Conservation (phyloP, 306 rosid species). For the Cicer arietinum region DNA sequence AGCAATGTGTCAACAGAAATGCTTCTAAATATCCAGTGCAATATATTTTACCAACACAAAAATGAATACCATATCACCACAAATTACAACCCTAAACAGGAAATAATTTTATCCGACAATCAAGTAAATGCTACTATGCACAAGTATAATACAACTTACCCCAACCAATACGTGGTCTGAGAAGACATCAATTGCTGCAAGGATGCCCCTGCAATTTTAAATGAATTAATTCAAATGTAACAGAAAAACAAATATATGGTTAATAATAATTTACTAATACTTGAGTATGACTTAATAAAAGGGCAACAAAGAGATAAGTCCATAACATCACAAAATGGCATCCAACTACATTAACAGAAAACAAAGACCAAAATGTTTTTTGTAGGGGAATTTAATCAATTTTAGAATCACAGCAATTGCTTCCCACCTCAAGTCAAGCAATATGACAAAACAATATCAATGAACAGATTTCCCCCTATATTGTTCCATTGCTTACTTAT, state of each 20-base stretch:
- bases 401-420: background rate
- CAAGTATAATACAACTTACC: conserved; percentile 65
- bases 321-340: conserved; percentile 32
- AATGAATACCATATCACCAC: background rate
- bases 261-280: conserved; percentile 2
- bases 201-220: conserved; percentile 80
- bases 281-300: background rate
- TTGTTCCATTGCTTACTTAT: conserved; percentile 15
- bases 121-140: conserved; percentile 24
- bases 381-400: background rate
- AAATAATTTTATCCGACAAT: conserved; percentile 17
- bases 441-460: conserved; percentile 11
- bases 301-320: background rate
- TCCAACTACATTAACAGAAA: conserved; percentile 13
- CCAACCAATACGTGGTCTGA: conserved; percentile 81
- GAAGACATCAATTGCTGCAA: conserved; percentile 90
- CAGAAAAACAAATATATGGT: background rate
- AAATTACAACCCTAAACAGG: background rate
- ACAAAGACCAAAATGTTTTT: background rate
- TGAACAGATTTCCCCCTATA: conserved; percentile 11
- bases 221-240: conserved; percentile 28
- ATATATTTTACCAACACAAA: conserved; percentile 24
- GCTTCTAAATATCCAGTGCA: conserved; percentile 20
- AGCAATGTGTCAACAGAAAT: conserved; percentile 32
- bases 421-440: background rate